These are phyloP conservation scores for Suillus subalutaceus DNA, from an alignment of 768 basidiomycete species.

Conservation along the genomic window DNA sequence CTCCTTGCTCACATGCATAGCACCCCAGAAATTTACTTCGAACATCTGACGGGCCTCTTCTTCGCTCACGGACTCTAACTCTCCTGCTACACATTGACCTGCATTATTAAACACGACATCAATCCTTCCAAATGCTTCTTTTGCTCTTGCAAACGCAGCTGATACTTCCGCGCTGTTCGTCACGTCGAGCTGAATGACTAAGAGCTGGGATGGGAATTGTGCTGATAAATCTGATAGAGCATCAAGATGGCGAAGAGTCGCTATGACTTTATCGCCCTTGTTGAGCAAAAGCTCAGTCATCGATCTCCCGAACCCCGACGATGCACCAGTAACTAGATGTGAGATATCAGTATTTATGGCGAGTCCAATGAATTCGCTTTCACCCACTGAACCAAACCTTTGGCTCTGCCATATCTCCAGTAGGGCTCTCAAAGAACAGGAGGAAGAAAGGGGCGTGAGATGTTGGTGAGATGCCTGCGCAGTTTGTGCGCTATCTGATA, in stretches of 20 bases:
- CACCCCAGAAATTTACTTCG: conserved; percentile 42
- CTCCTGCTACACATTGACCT: conserved; percentile 29
- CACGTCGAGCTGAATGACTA: conserved; percentile 38
- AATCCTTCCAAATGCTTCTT: conserved; percentile 33
- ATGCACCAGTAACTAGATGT: conserved; percentile 35
- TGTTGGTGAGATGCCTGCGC: neutral
- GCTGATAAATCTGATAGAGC: conserved; percentile 30
- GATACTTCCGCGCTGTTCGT: conserved; percentile 24
- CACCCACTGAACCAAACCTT: conserved; percentile 4
- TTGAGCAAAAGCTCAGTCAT: conserved; percentile 37
- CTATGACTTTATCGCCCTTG: conserved; percentile 41
- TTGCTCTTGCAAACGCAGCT: conserved; percentile 30
- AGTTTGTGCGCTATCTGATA: neutral
- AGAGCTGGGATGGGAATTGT: conserved; percentile 28
- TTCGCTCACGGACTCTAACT: conserved; percentile 39
- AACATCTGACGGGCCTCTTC: conserved; percentile 36
- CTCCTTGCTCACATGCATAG: conserved; percentile 30
- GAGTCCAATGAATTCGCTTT: neutral
- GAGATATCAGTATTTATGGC: neutral
- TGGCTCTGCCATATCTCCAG: conserved; percentile 1
- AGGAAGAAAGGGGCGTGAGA: neutral
- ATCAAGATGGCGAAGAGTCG: conserved; percentile 44
- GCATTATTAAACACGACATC: conserved; percentile 44
- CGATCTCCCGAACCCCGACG: conserved; percentile 41
- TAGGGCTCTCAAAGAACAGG: neutral